Conservation (phyloP, 768 basidiomycete genomes). For the Rhodosporidiobolus odoratus region DNA sequence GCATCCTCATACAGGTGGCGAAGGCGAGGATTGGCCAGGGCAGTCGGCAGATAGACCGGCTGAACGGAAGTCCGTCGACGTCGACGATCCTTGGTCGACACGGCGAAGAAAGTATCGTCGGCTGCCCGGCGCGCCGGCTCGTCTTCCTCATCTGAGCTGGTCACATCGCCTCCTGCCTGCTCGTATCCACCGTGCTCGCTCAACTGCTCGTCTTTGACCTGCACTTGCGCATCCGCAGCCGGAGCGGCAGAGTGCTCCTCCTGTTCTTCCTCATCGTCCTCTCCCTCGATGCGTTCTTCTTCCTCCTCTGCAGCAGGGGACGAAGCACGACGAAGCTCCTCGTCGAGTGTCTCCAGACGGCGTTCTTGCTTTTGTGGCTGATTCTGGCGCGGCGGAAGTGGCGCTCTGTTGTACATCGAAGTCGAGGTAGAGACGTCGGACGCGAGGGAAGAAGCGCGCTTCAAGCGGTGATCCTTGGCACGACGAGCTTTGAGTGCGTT, state of each 20-base stretch:
- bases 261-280: not conserved
- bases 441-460: conserved; percentile 1
- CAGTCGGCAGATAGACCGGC: conserved; percentile 20
- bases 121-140: not conserved
- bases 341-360: not conserved
- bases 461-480: conserved; percentile 15
- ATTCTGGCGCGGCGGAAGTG: not conserved
- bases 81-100: not conserved
- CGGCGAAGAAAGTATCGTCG: conserved; percentile 35
- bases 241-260: not conserved
- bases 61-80: conserved; percentile 20
- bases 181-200: not conserved
- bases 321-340: not conserved
- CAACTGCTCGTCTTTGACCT: not conserved
- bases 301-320: not conserved
- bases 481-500: conserved; percentile 59
- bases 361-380: not conserved
- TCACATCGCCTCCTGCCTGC: not conserved
- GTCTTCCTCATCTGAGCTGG: not conserved
- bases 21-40: conserved; percentile 29
- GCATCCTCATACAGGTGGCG: conserved; percentile 34
- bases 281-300: not conserved
- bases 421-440: conserved; percentile 4
- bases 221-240: too few relatives aligned
- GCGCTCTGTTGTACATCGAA: not conserved